These are phyloP conservation scores for Monosporascus sp. DNA, from an alignment of 2,329 filamentous ascomycete species.

Conservation along the genomic window DNA sequence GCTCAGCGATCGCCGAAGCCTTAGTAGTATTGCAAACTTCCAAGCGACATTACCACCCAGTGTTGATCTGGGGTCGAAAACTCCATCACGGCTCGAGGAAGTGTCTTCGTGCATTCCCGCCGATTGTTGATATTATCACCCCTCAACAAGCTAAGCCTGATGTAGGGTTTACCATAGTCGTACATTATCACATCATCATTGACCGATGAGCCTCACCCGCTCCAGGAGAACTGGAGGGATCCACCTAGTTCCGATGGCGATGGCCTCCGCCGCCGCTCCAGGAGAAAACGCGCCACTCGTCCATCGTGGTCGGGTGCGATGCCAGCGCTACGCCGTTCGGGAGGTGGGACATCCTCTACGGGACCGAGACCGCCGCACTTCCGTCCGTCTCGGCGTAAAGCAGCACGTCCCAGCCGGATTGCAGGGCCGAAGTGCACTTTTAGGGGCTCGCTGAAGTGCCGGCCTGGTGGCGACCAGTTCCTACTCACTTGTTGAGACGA, in stretches of 20 bases:
- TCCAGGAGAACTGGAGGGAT: constrained; percentile 25
- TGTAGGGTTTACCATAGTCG: constrained; percentile 48
- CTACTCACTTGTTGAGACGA: no score
- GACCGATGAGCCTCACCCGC: background rate
- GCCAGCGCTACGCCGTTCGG: constrained; percentile 23
- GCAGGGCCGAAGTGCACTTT: no score
- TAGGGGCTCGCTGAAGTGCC: no score
- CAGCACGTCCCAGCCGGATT: no score
- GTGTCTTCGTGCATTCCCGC: constrained; percentile 48
- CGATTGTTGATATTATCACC: constrained; percentile 51
- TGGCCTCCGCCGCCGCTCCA: constrained; percentile 22
- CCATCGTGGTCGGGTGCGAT: constrained; percentile 28
- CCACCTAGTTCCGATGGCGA: constrained; percentile 35
- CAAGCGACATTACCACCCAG: constrained; percentile 14
- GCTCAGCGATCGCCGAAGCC: constrained; percentile 12
- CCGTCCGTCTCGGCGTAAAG: background rate
- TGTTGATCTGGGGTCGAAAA: constrained; percentile 18
- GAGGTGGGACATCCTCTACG: background rate
- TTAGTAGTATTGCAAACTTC: constrained; percentile 9
- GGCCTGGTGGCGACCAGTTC: no score
- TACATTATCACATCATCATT: constrained; percentile 7
- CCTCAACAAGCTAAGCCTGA: constrained; percentile 48
- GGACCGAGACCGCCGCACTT: background rate
- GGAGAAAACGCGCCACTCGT: constrained; percentile 34
- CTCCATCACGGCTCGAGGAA: constrained; percentile 30